Evolutionary conservation across 1,284 basidiomycete species (phyloP).

Genomic region (Malassezia psittaci): DNA sequence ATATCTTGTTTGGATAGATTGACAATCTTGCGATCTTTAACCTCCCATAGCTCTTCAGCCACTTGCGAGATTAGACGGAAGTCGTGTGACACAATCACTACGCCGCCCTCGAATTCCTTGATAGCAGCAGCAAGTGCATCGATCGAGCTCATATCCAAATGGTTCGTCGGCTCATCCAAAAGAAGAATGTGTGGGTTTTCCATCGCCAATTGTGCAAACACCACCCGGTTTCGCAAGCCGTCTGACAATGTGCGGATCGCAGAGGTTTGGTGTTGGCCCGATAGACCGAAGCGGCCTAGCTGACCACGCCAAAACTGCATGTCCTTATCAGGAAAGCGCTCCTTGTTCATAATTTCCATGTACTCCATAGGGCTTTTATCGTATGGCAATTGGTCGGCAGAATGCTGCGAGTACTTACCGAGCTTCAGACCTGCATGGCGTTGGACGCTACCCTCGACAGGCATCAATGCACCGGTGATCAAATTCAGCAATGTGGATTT

Average conservation of each 20-base stretch:
- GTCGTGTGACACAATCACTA: slow-evolving; percentile 53
- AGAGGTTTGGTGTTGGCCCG: slow-evolving; percentile 82
- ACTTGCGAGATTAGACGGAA: slow-evolving; percentile 41
- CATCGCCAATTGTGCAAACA: slow-evolving; percentile 68
- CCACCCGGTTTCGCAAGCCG: slow-evolving; percentile 84
- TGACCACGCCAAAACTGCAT: slow-evolving; percentile 83
- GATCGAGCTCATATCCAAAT: slow-evolving; percentile 83
- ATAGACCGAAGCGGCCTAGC: slow-evolving; percentile 88
- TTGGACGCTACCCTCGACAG: slow-evolving; percentile 71
- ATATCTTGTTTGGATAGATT: slow-evolving; percentile 75
- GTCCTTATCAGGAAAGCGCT: slow-evolving; percentile 92
- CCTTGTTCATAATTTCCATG: slow-evolving; percentile 64
- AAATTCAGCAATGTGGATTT: slow-evolving; percentile 95
- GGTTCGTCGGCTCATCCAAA: slow-evolving; percentile 64
- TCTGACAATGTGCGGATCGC: slow-evolving; percentile 87
- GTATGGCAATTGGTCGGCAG: slow-evolving; percentile 94
- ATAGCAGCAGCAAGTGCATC: slow-evolving; percentile 88
- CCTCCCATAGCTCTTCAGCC: slow-evolving; percentile 91
- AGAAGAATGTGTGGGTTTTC: slow-evolving; percentile 50
- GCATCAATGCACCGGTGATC: slow-evolving; percentile 73
- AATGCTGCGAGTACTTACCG: slow-evolving; percentile 87
- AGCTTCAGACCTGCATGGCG: slow-evolving; percentile 85
- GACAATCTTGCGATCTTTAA: slow-evolving; percentile 82
- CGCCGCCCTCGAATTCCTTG: slow-evolving; percentile 93
- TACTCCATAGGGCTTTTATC: slow-evolving; percentile 86